Base-by-base conservation (phyloP, 306 rosid species). In the Dalbergia cultrata region DNA sequence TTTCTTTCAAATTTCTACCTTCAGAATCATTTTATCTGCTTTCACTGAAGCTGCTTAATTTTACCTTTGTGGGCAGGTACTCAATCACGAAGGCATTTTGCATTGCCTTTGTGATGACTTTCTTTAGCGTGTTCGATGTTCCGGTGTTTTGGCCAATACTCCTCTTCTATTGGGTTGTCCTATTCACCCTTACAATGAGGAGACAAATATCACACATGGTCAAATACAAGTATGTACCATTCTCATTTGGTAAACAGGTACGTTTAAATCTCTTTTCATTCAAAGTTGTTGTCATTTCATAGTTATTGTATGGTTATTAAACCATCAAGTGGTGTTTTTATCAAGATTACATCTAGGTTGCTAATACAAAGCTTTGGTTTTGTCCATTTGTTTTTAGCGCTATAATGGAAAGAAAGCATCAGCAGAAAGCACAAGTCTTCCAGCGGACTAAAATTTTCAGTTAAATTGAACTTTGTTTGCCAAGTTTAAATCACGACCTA, bases 71-170 rank as follows among this genome's bases (percentile, higher is more conserved):
- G 82, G 80, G 62, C 78, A 95, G 99, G 98, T 91, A 93, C 85
- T 91, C 99, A 0, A 90, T 95, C 81, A 93, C 94, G 2, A 89
- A 84, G 88, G 99, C 99, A 8, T 91, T 95, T 77, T 90, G 92
- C 86, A 88, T 95, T 88, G 99, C 96, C 12, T 91, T 95, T 74
- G 83, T 85, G 86, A 88, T 95, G 98, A 95, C 99, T 61, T 95
- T 76, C 92, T 92, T 89, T 89, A 86, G 85, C 50, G 83, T 67
- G 0, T 86, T 86, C 72, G 89, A 86, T 80, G 84, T 86, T 54
- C 99, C 99, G 3, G 99, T 95, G 59, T 95, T 95, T 75, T 95
- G 99, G 99, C 99, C 99, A 16, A 91, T 95, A 77, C 98, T 95
- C 54, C 93, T 95, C 64, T 90, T 95, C 89, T 95, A 95, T 81